phyloP scores from a whole-genome alignment of 2,329 filamentous ascomycete genomes.

The Neofusicoccum parvum region DNA sequence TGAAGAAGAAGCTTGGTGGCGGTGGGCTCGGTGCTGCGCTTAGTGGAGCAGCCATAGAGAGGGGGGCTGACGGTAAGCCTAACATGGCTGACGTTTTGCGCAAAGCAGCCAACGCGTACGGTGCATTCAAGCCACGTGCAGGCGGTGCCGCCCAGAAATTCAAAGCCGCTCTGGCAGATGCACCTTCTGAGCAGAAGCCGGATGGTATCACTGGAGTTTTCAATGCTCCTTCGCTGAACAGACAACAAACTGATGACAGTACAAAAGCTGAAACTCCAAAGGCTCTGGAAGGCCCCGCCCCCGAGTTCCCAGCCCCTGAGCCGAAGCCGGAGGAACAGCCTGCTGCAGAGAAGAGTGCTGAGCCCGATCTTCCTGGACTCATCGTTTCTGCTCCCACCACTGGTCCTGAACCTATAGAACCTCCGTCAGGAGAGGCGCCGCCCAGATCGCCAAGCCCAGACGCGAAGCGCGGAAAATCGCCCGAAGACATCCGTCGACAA shows the following conservation, averaged over 20 bases:
- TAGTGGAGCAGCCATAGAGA: not conserved
- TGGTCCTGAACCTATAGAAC: not conserved
- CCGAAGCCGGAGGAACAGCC: conserved; percentile 19
- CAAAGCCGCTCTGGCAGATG: conserved; percentile 57
- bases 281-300: conserved; percentile 1
- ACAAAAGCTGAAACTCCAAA: conserved; percentile 26
- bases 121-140: conserved; percentile 80
- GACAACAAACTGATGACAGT: conserved; percentile 18
- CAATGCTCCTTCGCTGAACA: conserved; percentile 64
- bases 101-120: conserved; percentile 75
- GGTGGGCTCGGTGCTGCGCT: conserved; percentile 29
- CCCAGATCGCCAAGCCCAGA: conserved; percentile 43
- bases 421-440: conserved; percentile 24
- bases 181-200: conserved; percentile 57
- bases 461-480: conserved; percentile 30
- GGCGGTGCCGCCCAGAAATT: conserved; percentile 85
- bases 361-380: conserved; percentile 22
- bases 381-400: conserved; percentile 14
- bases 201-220: conserved; percentile 91
- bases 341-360: conserved; percentile 5
- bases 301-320: not conserved
- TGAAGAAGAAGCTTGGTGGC: conserved; percentile 60
- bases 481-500: conserved; percentile 57
- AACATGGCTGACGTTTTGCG: conserved; percentile 76
- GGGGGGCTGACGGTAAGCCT: conserved; percentile 62